phyloP scores from a whole-genome alignment of 2,329 filamentous ascomycete species.

The Alternaria sp. region DNA sequence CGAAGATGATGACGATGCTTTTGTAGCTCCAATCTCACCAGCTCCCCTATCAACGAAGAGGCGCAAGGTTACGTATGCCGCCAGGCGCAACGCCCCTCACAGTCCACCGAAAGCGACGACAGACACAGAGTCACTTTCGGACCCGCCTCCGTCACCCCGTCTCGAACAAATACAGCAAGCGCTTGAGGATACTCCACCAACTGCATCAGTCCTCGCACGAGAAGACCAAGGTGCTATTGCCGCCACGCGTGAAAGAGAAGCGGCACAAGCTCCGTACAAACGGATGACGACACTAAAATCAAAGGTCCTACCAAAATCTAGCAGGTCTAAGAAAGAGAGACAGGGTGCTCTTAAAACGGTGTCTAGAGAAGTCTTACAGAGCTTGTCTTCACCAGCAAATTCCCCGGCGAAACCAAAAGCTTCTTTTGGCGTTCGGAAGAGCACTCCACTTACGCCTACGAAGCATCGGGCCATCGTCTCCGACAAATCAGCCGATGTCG shows the following conservation, averaged over 20 bases:
- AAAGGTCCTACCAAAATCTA: slow-evolving; percentile 20
- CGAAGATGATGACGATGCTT: slow-evolving; percentile 44
- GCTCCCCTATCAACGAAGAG: slow-evolving; percentile 40
- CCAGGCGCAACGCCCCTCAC: slow-evolving; percentile 30
- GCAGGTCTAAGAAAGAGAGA: slow-evolving; percentile 27
- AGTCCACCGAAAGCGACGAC: slow-evolving; percentile 24
- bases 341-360: slow-evolving; percentile 42
- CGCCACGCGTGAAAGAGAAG: slow-evolving; percentile 31
- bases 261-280: slow-evolving; percentile 25
- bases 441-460: slow-evolving; percentile 24
- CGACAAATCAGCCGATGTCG: slow-evolving; percentile 20
- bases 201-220: slow-evolving; percentile 32
- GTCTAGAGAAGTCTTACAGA: slow-evolving; percentile 31
- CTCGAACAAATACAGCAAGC: slow-evolving; percentile 32
- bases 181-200: slow-evolving; percentile 29
- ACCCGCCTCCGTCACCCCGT: slow-evolving; percentile 20
- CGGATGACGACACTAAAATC: slow-evolving; percentile 37
- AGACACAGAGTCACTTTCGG: slow-evolving; percentile 22
- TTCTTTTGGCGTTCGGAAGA: slow-evolving; percentile 7
- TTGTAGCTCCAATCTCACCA: slow-evolving; percentile 36
- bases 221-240: slow-evolving; percentile 49
- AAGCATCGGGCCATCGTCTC: slow-evolving; percentile 1
- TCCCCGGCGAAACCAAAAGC: slow-evolving; percentile 12
- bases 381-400: slow-evolving; percentile 30
- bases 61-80: slow-evolving; percentile 38